Percentiles rank a stretch among this genome's conserved stretches.
Conservation (phyloP, 2,329 filamentous ascomycete genomes). For the Penicillium hordei region DNA sequence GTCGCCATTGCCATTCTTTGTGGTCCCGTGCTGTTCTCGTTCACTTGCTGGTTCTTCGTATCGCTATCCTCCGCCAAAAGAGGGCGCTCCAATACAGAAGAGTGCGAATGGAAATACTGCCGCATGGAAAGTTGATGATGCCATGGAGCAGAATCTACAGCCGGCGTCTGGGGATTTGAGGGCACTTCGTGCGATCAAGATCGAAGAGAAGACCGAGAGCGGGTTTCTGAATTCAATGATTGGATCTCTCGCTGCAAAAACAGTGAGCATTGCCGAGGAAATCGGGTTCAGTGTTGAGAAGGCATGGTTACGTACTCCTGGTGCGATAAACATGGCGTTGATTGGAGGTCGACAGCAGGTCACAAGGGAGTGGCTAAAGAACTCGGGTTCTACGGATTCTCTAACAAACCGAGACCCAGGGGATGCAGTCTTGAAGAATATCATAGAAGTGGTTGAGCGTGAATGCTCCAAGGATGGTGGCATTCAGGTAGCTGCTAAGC, state of each 20-base stretch:
- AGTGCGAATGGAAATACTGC: constrained; percentile 26
- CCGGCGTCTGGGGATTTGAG: constrained; percentile 43
- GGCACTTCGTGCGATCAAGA: constrained; percentile 39
- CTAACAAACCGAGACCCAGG: too few relatives aligned
- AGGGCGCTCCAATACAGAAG: constrained; percentile 43
- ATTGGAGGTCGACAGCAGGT: constrained; percentile 54
- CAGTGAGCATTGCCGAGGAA: constrained; percentile 65
- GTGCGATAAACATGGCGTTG: constrained; percentile 81
- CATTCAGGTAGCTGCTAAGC: constrained; percentile 44
- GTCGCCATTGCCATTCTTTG: constrained; percentile 77
- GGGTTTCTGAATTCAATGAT: constrained; percentile 66
- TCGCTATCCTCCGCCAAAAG: constrained; percentile 49
- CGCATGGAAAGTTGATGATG: constrained; percentile 1
- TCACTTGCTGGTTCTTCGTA: constrained; percentile 72
- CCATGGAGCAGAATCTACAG: constrained; percentile 26
- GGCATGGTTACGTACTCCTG: constrained; percentile 87
- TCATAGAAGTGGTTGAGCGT: constrained; percentile 61
- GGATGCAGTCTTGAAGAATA: constrained; percentile 42
- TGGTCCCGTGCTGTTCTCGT: constrained; percentile 95
- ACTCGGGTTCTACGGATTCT: not conserved
- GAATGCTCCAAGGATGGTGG: constrained; percentile 50
- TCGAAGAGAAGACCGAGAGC: constrained; percentile 30
- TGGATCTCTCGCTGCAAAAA: constrained; percentile 78
- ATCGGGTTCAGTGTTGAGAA: constrained; percentile 76
- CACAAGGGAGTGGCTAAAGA: not conserved